phyloP scores from a whole-genome alignment of 2,329 filamentous ascomycete species.

The Colletotrichum sojae region DNA sequence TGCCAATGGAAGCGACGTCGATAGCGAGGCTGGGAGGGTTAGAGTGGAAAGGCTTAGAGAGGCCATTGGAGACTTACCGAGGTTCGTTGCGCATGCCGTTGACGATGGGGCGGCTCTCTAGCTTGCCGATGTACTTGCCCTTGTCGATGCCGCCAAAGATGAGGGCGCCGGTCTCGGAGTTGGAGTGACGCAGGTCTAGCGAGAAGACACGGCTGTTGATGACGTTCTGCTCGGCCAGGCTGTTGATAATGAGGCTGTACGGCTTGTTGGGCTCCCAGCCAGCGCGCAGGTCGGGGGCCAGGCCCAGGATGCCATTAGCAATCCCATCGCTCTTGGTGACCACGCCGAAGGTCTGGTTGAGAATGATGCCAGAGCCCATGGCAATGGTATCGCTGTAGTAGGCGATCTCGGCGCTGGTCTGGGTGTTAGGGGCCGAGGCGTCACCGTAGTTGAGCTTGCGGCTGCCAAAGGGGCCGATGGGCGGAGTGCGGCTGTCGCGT shows the following conservation, averaged over 20 bases:
- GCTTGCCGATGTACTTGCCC: slow-evolving; percentile 64
- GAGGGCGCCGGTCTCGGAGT: slow-evolving; percentile 60
- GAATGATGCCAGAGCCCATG: slow-evolving; percentile 56
- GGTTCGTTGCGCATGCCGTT: slow-evolving; percentile 52
- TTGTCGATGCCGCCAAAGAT: slow-evolving; percentile 69
- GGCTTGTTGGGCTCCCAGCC: slow-evolving; percentile 53
- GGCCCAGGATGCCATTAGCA: slow-evolving; percentile 66
- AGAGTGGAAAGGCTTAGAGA: background rate
- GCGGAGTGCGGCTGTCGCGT: slow-evolving; percentile 54
- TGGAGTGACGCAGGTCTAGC: slow-evolving; percentile 63
- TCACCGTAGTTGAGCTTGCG: slow-evolving; percentile 59
- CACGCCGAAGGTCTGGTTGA: slow-evolving; percentile 66
- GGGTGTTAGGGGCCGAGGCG: slow-evolving; percentile 50
- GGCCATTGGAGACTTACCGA: slow-evolving; percentile 44
- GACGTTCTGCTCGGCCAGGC: slow-evolving; percentile 60
- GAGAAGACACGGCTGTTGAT: slow-evolving; percentile 66
- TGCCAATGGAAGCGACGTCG: slow-evolving; percentile 49
- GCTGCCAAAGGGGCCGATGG: slow-evolving; percentile 53
- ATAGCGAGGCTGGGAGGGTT: slow-evolving; percentile 50
- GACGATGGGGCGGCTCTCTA: slow-evolving; percentile 61
- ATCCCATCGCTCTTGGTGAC: slow-evolving; percentile 61
- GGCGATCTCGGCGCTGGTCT: slow-evolving; percentile 56
- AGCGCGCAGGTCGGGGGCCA: slow-evolving; percentile 58
- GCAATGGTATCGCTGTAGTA: slow-evolving; percentile 63
- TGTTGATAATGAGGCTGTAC: slow-evolving; percentile 70